Conservation (phyloP, 2,329 filamentous ascomycete genomes). For the Colletotrichum agaves region DNA sequence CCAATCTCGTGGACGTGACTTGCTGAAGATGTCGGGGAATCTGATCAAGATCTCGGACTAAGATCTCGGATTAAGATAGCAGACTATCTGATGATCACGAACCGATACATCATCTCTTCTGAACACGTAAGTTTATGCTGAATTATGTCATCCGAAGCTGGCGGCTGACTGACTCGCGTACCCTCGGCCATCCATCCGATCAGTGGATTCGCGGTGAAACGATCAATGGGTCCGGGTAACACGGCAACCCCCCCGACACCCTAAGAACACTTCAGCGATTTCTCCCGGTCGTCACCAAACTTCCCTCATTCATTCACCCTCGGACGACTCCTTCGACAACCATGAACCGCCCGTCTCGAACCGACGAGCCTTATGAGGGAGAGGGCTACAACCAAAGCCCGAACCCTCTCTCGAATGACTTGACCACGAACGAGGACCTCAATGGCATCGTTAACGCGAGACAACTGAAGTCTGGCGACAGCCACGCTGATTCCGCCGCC, state of each 20-base stretch:
- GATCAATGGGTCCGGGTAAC: conserved; percentile 9
- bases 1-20: no score
- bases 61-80: no score
- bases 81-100: no score
- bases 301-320: conserved; percentile 1
- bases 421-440: conserved; percentile 59
- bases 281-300: not conserved
- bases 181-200: not conserved
- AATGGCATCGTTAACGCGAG: conserved; percentile 53
- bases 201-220: conserved; percentile 5
- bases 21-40: no score
- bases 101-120: no score
- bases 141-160: conserved; percentile 1
- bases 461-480: not conserved
- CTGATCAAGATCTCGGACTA: no score
- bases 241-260: not conserved
- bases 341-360: conserved; percentile 39
- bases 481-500: not conserved
- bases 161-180: conserved; percentile 2
- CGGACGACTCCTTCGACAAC: not conserved
- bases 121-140: not conserved
- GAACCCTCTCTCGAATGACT: conserved; percentile 55
- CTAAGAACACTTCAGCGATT: conserved; percentile 1
- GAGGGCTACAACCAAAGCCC: conserved; percentile 60
- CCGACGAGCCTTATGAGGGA: conserved; percentile 38